Base-by-base conservation (phyloP, 106 monocot genomes). In the Dioscorea dumetorum region DNA sequence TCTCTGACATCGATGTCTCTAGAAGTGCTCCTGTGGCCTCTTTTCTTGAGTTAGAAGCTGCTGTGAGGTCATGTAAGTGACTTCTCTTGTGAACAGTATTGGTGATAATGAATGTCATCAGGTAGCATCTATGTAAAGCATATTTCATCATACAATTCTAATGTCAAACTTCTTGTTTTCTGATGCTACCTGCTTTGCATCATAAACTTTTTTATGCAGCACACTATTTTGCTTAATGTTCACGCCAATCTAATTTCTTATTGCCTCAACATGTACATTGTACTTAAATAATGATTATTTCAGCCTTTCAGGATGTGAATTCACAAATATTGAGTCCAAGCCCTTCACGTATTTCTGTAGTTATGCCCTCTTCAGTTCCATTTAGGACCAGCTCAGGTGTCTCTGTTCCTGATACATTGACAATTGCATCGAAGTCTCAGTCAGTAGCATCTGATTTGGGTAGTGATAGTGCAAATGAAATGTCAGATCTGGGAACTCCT, bases 11-110 rank as follows among this genome's bases (percentile, higher is more conserved):
- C 58, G 97, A 99, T 35, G 64, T 92, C 49, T 99, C 97, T 61
- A 89, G 92, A 83, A 93, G 92, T 84, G 80, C 86, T 60, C 75
- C 77, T 70, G 78, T 99, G 41, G 97, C 97, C 57, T 74, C 78
- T 66, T 99, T 99, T 83, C 91, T 99, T 77, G 97, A 99, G 63
- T 72, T 99, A 62, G 97, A 99, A 81, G 84, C 82, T 68, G 97
- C 97, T 72, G 97, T 87, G 67, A 76, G 97, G 67, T 99, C 92
- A 81, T 80, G 97, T 92, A 93, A 61, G 84, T 88, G 33, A 49
- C 20, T 61, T 62, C 34, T 48, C 33, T 34, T 54, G 28, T 16
- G 24, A 22, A 41, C 41, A 41, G 41, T 8, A 41, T 41, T 1
- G 41, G 41, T 41, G 6, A 0, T 41, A 41, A 41, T 10, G 10